Base-by-base conservation (phyloP, 495 filamentous ascomycete species). In the Penicillium robsamsonii region DNA sequence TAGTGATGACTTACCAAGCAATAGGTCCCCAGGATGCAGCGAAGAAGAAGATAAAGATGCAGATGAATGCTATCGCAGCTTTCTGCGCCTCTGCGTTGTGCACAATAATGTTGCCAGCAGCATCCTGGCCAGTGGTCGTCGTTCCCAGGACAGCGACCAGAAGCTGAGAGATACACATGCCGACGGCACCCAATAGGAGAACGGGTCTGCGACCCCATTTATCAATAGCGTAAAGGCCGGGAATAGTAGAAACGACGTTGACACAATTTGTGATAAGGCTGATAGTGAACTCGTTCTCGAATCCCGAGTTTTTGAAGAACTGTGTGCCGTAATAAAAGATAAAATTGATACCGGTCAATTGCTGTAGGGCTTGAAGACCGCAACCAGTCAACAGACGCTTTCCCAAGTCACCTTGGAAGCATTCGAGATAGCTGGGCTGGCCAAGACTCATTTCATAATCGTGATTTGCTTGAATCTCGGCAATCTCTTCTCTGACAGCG, bases 1-100 rank as follows among this genome's bases (percentile, higher is more conserved):
- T 11, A 2, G 30, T 31, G 30, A 13, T 13, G 31, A 33, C 31
- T 33, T 33, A 33, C 88, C 88, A 90, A 25, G 82, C 86, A 25
- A 55, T 73, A n/a, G 89, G 88, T 37, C 89, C 89, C 88, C 87
- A 92, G 13, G 87, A 87, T 45, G 78, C 81, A 38, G 88, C 88
- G 66, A 90, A 91, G 78, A 86, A 88, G 77, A 88, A 88, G 71
- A 91, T 88, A 79, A 89, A 91, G 77, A 92, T 86, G 67, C 84
- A 84, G 59, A 90, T 85, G 71, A 91, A 90, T 37, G 87, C 80
- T 42, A 90, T 85, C 11, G 31, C 31, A 13, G 31, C 31, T 13
- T 33, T 33, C 11, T 33, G 31, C 31, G 31, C 31, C 31, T 10
- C 31, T 33, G 31, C 31, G 31, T 33, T 33, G 3, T 15, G 22